Percentiles rank a stretch among this genome's conserved stretches.
Evolutionary conservation across 345 rosid species (phyloP).

Genomic region (Lepidium africanum): DNA sequence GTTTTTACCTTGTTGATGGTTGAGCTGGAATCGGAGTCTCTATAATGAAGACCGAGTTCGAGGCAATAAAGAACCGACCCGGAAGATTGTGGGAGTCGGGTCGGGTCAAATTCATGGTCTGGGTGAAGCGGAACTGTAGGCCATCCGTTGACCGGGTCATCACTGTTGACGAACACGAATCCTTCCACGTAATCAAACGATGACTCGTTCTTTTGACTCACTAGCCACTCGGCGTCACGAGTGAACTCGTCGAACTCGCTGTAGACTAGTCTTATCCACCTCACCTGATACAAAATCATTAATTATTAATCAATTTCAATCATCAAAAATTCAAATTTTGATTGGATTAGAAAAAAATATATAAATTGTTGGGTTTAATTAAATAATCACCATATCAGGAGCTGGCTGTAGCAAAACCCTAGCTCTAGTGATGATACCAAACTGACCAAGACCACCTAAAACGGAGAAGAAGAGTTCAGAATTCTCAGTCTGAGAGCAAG

Average conservation of each 20-base stretch:
- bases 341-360: too few species aligned
- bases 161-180: constrained; percentile 71
- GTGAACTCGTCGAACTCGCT: constrained; percentile 60
- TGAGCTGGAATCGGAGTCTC: constrained; percentile 33
- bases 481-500: constrained; percentile 53
- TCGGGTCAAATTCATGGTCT: constrained; percentile 39
- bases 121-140: constrained; percentile 54
- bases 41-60: constrained; percentile 69
- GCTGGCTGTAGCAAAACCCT: constrained; percentile 60
- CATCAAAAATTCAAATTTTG: too few species aligned
- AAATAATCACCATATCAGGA: constrained; percentile 61
- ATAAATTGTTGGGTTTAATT: not conserved
- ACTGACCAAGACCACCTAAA: constrained; percentile 90
- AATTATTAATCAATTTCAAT: not conserved
- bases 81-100: constrained; percentile 37
- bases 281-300: constrained; percentile 49
- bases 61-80: constrained; percentile 82
- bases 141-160: constrained; percentile 83
- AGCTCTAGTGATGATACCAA: constrained; percentile 86
- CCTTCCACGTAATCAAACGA: constrained; percentile 91
- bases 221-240: constrained; percentile 74
- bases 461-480: constrained; percentile 62
- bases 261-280: constrained; percentile 87
- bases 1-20: constrained; percentile 55
- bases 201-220: constrained; percentile 42